Base-by-base conservation (phyloP, 371 early-diverging fungal genomes). In the Mucor racemosus region DNA sequence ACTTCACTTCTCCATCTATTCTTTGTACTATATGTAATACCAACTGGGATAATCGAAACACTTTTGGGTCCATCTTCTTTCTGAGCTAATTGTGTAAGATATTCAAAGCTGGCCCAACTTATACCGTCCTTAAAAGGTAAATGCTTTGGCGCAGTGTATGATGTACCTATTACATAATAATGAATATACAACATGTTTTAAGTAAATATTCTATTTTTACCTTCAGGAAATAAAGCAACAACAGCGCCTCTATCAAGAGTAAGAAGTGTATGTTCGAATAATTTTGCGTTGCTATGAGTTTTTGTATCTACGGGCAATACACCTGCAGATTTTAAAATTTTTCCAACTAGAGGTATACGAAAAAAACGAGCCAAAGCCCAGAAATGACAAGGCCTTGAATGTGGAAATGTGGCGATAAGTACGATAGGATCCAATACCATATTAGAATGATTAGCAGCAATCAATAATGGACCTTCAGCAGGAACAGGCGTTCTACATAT, bases 351-450 rank as follows among this genome's bases (percentile, higher is more conserved):
- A n/a, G 82, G 82, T 66, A 84, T 83, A 58, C 62, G 62, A 65
- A 86, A 87, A 62, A 87, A 78, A 21, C 81, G 73, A 39, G 80
- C 80, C 17, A 84, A 72, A 4, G 88, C 88, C 88, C 88, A 87
- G 57, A 87, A 85, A 66, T 87, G 88, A 62, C 81, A 76, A 8
- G 79, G 79, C 41, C 86, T 73, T 13, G 72, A 69, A 53, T 87
- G 81, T 5, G 88, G 88, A 67, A 85, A 78, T 19, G 82, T 82
- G 33, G 75, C 78, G 31, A 81, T 77, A 6, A 87, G 58, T 8
- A 87, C 75, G 17, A 77, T 81, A 17, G 86, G 85, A 72, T 87
- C 88, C 19, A 87, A 68, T 0, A 86, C 81, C 88, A 87, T 87
- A 67, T 87, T 87, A 55, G 76, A 77, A 61, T 86, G 86, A 55